Percentiles rank a stretch among this genome's conserved stretches.
Evolutionary conservation across 2,329 filamentous ascomycete species (phyloP).

Genomic region (Trichoderma simmonsii): DNA sequence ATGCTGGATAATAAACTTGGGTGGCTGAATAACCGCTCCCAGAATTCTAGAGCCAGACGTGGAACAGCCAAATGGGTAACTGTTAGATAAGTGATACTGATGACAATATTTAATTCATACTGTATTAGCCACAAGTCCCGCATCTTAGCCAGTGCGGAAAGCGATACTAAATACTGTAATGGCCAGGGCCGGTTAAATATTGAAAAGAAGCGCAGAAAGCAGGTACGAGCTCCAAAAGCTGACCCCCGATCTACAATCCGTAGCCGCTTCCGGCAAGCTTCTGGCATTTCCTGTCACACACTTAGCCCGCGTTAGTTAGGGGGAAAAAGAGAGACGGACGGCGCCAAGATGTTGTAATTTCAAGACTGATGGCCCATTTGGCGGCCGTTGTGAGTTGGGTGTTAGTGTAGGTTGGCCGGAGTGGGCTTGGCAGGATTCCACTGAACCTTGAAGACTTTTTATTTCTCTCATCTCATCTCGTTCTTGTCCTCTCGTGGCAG

Average conservation of each 20-base stretch:
- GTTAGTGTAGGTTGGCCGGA: background rate
- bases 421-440: background rate
- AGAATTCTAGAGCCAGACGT: background rate
- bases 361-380: background rate
- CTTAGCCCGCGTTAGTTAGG: background rate
- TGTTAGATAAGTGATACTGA: background rate
- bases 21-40: too few relatives aligned
- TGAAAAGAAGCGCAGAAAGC: background rate
- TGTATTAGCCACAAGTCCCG: background rate
- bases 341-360: slow-evolving; percentile 9
- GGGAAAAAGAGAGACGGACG: background rate
- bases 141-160: background rate
- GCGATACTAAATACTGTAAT: background rate
- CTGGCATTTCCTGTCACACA: background rate
- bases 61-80: background rate
- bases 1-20: too few relatives aligned
- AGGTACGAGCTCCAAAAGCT: background rate
- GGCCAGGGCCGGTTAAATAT: background rate
- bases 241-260: background rate
- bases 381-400: background rate
- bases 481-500: background rate
- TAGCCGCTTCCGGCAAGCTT: slow-evolving; percentile 11
- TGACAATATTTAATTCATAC: background rate
- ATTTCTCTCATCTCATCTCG: background rate
- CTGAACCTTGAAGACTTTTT: background rate